Percentiles rank a stretch among this genome's conserved stretches.
Evolutionary conservation across 371 early-diverging fungal species (phyloP).

Genomic region (Haplosporangium sp.): DNA sequence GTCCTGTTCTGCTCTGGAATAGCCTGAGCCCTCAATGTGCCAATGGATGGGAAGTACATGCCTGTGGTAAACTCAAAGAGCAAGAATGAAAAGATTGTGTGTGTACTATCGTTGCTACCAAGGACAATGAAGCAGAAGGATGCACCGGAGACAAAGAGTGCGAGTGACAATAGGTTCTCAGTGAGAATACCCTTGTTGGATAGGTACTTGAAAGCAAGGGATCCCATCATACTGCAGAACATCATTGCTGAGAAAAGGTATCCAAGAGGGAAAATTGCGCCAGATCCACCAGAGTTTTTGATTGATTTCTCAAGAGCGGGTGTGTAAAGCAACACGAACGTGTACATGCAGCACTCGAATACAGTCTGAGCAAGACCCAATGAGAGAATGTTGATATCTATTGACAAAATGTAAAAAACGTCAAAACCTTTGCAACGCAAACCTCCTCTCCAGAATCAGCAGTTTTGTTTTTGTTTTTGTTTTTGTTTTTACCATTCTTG

Average conservation of each 20-base stretch:
- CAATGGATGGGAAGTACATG: constrained; percentile 81
- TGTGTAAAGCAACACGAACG: constrained; percentile 82
- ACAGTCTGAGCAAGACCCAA: constrained; percentile 78
- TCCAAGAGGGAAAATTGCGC: constrained; percentile 59
- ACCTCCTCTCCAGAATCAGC: no score
- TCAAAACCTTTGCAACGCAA: not conserved
- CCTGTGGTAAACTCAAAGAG: constrained; percentile 81
- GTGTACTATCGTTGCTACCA: constrained; percentile 29
- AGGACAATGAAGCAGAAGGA: constrained; percentile 47
- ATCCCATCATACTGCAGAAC: constrained; percentile 82
- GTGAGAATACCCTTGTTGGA: constrained; percentile 23
- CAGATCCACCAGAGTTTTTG: constrained; percentile 20
- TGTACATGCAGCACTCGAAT: constrained; percentile 87
- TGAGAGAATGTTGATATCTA: constrained; percentile 69
- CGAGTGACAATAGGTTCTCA: constrained; percentile 38
- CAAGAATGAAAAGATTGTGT: constrained; percentile 56
- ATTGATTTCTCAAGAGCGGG: constrained; percentile 71
- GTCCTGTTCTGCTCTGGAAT: constrained; percentile 83
- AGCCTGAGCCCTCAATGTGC: constrained; percentile 71
- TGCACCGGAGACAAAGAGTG: constrained; percentile 32
- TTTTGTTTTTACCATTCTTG: constrained; percentile 52
- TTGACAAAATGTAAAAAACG: not conserved
- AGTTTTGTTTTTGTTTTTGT: no score
- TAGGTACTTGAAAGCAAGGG: constrained; percentile 69
- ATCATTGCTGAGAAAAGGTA: constrained; percentile 81